A percentile compares a stretch with the other conserved stretches of the same genome.
Evolutionary conservation across 1,284 basidiomycete genomes (phyloP).

Genomic region (Marasmius sp.): DNA sequence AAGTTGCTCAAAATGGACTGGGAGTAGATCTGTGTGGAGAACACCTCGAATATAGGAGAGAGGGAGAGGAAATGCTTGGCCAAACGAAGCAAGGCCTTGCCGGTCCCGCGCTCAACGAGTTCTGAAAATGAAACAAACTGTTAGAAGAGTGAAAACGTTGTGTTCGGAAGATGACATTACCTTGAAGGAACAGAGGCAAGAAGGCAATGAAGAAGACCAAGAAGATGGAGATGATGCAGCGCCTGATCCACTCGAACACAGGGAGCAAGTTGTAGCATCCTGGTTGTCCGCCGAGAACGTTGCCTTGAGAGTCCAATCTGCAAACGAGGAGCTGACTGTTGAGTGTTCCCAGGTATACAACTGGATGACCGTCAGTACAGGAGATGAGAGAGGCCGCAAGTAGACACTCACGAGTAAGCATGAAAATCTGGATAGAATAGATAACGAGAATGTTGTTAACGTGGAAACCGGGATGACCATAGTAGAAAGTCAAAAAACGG

Average conservation of each 20-base stretch:
- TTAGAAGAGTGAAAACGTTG: not conserved
- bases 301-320: conserved; percentile 77
- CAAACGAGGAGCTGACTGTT: conserved; percentile 91
- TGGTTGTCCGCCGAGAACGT: conserved; percentile 76
- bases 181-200: conserved; percentile 93
- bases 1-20: conserved; percentile 94
- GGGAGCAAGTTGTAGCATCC: conserved; percentile 95
- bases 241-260: conserved; percentile 95
- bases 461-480: conserved; percentile 99
- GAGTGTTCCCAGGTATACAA: conserved; percentile 91
- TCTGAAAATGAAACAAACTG: conserved; percentile 47
- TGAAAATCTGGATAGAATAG: conserved; percentile 93
- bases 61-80: conserved; percentile 94
- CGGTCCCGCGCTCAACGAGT: conserved; percentile 91
- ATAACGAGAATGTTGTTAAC: conserved; percentile 99
- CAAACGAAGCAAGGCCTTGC: conserved; percentile 89
- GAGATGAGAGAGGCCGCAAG: not conserved
- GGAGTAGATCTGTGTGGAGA: conserved; percentile 96
- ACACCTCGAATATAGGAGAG: conserved; percentile 95
- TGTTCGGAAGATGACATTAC: conserved; percentile 40
- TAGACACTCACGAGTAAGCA: conserved; percentile 74
- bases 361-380: conserved; percentile 34
- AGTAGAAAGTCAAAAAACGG: conserved; percentile 99
- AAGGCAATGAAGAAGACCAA: conserved; percentile 97
- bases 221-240: conserved; percentile 95